Percentiles rank a stretch among this genome's conserved stretches.
These are phyloP conservation scores for Lanzia echinophila DNA, from an alignment of 2,329 filamentous ascomycete genomes.

Conservation along the genomic window DNA sequence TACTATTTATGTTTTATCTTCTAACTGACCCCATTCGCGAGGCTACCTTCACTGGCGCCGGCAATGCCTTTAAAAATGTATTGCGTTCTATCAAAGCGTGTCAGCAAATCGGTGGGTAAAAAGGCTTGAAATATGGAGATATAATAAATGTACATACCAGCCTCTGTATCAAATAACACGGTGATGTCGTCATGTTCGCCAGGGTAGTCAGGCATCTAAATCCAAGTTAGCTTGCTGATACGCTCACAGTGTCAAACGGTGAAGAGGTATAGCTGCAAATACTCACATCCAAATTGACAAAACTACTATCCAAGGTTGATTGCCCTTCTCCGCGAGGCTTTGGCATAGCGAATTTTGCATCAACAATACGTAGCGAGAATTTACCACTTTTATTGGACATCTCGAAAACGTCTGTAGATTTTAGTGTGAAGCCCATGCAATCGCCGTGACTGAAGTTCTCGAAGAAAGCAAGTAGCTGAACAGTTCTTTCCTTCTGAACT, in stretches of 20 bases:
- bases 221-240: background rate
- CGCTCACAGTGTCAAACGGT: background rate
- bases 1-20: constrained; percentile 17
- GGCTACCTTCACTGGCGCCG: constrained; percentile 29
- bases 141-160: constrained; percentile 27
- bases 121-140: too few species aligned
- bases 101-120: background rate
- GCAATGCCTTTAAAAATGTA: constrained; percentile 28
- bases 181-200: constrained; percentile 90
- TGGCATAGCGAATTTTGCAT: constrained; percentile 85
- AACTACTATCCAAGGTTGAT: constrained; percentile 56
- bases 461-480: constrained; percentile 81
- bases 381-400: constrained; percentile 57
- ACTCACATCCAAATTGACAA: constrained; percentile 65
- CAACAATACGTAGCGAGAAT: constrained; percentile 69
- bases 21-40: constrained; percentile 30
- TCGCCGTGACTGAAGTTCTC: constrained; percentile 80
- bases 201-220: constrained; percentile 70
- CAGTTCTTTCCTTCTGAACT: constrained; percentile 65
- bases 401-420: constrained; percentile 79
- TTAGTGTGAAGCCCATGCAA: constrained; percentile 83
- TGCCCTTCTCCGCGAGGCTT: constrained; percentile 43
- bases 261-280: background rate
- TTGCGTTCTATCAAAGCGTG: constrained; percentile 22
- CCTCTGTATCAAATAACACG: constrained; percentile 73